Base-by-base conservation (phyloP, 2,329 filamentous ascomycete species). In the Aspergillus fumigatiaffinis region DNA sequence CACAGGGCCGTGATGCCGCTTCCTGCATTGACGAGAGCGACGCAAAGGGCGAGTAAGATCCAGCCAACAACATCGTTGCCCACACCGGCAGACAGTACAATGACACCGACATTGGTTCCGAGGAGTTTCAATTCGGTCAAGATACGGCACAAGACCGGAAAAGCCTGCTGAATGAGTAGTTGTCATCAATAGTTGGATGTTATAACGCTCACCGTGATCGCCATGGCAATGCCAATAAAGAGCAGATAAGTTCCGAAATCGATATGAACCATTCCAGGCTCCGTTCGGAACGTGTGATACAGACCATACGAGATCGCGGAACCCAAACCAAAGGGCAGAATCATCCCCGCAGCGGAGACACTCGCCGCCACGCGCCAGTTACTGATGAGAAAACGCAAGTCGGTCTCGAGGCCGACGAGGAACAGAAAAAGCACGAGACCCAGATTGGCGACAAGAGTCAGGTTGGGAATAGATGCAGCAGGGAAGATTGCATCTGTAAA, bases 131-230 rank as follows among this genome's bases (percentile, higher is more conserved):
- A 80, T 73, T 96, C 92, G 0, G 91, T 93, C 63, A 97, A 78
- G 63, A 97, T 97, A 72, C 93, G 90, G 69, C 93, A 97, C 12
- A 97, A 84, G 0, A 97, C 93, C 0, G 93, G 93, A 66, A 97
- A 88, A 14, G 86, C 86, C 82, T 84, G 53, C 10, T 20, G 28
- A 41, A 46, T 7, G 10, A 14, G n/a, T 21, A 14, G 32, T 9
- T 9, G 44, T 20, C 35, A 26, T 17, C 8, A 26, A 3, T 17
- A 7, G 6, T 4, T 12, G 23, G 1, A 35, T 6, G 9, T 12
- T 7, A 20, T 20, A n/a, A 10, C 20, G 66, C 78, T 64, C 71
- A 84, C 91, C 1, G 93, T 97, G 65, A 97, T 97, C 28, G 92
- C 90, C 74, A 97, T 87, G 0, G 93, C 93, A 53, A 96, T 92